Evolutionary conservation across 352 stramenopile genomes (phyloP).

Genomic region (Halophytophthora batemanensis): DNA sequence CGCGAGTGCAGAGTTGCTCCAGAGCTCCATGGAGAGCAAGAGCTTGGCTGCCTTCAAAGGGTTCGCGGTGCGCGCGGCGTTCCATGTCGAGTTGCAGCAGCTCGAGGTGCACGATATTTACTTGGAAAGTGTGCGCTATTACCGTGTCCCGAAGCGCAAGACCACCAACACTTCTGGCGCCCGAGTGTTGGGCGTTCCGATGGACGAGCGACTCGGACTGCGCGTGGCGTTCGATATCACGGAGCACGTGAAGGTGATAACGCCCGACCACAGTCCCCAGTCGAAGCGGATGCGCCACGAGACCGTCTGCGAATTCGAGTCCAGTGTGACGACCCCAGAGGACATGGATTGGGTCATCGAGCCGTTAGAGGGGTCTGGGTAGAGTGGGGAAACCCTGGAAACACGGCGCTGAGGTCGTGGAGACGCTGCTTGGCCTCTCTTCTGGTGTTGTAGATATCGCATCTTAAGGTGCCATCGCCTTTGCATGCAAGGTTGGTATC

Average conservation of each 20-base stretch:
- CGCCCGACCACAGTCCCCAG: slow-evolving; percentile 5
- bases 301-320: slow-evolving; percentile 30
- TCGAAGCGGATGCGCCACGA: slow-evolving; percentile 9
- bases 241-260: slow-evolving; percentile 18
- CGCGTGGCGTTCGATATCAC: slow-evolving; percentile 28
- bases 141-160: slow-evolving; percentile 6
- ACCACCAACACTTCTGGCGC: slow-evolving; percentile 18
- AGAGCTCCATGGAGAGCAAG: slow-evolving; percentile 18
- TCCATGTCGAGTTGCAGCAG: slow-evolving; percentile 20
- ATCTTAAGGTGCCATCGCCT: no score
- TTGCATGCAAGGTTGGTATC: no score
- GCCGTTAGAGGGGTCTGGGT: no score
- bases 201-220: slow-evolving; percentile 22
- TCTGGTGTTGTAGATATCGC: no score
- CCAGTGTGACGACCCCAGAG: slow-evolving; percentile 19
- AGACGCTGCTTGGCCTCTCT: no score
- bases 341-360: slow-evolving; percentile 31
- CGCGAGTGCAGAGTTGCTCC: slow-evolving; percentile 15
- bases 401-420: no score
- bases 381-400: no score
- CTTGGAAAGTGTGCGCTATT: slow-evolving; percentile 20
- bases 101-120: slow-evolving; percentile 25
- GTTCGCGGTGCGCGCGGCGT: slow-evolving; percentile 11
- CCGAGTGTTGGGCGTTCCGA: slow-evolving; percentile 14
- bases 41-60: slow-evolving; percentile 26